phyloP scores from a whole-genome alignment of 257 asterid genomes.

The Solanum megistacrolobum region DNA sequence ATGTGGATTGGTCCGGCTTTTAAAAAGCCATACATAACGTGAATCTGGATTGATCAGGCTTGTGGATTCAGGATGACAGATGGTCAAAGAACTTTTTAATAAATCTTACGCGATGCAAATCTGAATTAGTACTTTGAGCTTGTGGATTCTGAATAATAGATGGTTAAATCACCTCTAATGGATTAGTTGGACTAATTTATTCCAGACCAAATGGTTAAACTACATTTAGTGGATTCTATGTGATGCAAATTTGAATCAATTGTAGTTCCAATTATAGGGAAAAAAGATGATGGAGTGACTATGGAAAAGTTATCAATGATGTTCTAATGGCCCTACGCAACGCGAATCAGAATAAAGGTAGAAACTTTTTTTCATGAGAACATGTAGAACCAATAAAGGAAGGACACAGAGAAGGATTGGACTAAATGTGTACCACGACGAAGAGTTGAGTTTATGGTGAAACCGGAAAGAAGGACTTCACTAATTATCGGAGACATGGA shows the following conservation, averaged over 20 bases:
- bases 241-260: background rate
- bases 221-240: background rate
- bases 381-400: conserved; percentile 39
- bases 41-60: background rate
- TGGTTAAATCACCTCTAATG: background rate
- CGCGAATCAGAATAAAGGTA: background rate
- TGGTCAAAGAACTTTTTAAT: background rate
- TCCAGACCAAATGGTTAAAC: background rate
- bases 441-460: conserved; percentile 24
- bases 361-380: conserved; percentile 10
- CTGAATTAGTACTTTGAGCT: background rate
- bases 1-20: background rate
- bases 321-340: background rate
- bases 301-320: background rate
- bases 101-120: background rate
- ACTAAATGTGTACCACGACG: conserved; percentile 32
- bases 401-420: conserved; percentile 32
- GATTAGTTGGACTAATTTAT: background rate
- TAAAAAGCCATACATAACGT: background rate
- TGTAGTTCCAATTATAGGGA: background rate
- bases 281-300: background rate
- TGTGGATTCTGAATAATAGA: background rate
- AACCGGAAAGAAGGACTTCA: conserved; percentile 30
- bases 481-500: conserved; percentile 23
- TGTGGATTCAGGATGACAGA: background rate